These are phyloP conservation scores for Beverwykella pulmonaria DNA, from an alignment of 495 filamentous ascomycete genomes.

Conservation along the genomic window DNA sequence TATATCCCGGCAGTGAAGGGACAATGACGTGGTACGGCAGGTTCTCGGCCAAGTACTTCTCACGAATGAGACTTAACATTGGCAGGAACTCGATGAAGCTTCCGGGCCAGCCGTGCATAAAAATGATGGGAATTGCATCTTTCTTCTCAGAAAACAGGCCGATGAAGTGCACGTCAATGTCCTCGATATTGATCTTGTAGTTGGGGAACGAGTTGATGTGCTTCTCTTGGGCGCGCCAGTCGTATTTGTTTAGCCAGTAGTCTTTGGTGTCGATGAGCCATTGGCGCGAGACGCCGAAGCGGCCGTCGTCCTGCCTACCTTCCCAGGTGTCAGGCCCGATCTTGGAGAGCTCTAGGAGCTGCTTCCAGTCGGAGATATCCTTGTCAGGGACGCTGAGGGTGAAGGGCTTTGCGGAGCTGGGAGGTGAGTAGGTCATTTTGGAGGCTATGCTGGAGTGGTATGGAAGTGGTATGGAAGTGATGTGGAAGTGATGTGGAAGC, in stretches of 20 bases:
- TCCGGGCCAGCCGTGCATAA: constrained; percentile 67
- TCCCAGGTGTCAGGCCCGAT: constrained; percentile 58
- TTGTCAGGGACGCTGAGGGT: constrained; percentile 51
- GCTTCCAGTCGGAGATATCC: constrained; percentile 53
- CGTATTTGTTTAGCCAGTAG: constrained; percentile 54
- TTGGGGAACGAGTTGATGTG: constrained; percentile 67
- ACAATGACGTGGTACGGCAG: constrained; percentile 69
- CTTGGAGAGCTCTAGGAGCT: constrained; percentile 55
- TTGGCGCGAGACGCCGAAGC: constrained; percentile 55
- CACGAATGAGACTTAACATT: constrained; percentile 49
- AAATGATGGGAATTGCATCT: constrained; percentile 63
- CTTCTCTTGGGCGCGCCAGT: constrained; percentile 55
- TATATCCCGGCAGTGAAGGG: constrained; percentile 66
- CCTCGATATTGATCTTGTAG: constrained; percentile 56
- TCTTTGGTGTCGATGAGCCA: constrained; percentile 62
- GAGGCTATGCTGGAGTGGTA: not conserved
- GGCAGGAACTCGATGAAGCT: constrained; percentile 56
- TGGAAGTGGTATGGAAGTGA: not conserved
- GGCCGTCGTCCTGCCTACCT: constrained; percentile 50
- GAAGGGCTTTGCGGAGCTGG: constrained; percentile 44
- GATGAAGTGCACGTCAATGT: constrained; percentile 61
- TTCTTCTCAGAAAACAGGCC: constrained; percentile 61
- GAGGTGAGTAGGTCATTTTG: constrained; percentile 21
- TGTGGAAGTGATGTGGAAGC: too few relatives aligned
- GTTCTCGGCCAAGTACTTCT: constrained; percentile 57